Percentiles rank a stretch among this genome's conserved stretches.
Conservation (phyloP, 2,329 filamentous ascomycete genomes). For the Botrytis tulipae region DNA sequence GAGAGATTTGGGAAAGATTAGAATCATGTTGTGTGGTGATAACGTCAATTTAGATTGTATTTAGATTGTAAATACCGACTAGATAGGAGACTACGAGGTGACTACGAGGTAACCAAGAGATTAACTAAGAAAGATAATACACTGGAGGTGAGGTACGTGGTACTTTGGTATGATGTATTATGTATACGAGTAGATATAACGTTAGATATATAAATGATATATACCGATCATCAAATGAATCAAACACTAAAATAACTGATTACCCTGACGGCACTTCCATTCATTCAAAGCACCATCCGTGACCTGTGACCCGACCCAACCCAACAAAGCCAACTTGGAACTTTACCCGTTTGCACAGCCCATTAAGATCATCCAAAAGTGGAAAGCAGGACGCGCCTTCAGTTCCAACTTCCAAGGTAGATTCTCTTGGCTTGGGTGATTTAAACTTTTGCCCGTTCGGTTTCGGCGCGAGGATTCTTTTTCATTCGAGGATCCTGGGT, state of each 20-base stretch:
- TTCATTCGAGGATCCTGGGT: not conserved
- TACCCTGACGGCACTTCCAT: not conserved
- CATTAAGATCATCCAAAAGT: not conserved
- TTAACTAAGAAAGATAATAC: too few species aligned
- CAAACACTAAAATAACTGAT: not conserved
- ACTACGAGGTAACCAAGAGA: too few species aligned
- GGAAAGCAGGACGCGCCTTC: slow-evolving; percentile 3
- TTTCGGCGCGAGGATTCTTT: not conserved
- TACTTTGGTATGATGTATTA: not conserved
- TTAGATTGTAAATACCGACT: too few species aligned
- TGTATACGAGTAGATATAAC: too few species aligned
- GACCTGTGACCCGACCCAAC: not conserved
- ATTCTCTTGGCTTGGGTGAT: not conserved
- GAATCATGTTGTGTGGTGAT: not conserved
- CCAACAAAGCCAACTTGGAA: not conserved
- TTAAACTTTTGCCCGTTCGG: not conserved
- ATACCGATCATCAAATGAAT: not conserved
- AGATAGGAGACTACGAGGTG: too few species aligned
- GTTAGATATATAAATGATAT: too few species aligned
- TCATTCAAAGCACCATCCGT: not conserved
- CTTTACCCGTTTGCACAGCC: slow-evolving; percentile 2
- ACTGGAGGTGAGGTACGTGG: not conserved
- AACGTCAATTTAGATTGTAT: not conserved
- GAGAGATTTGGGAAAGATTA: not conserved
- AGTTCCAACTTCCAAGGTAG: too few species aligned